A percentile compares a stretch with the other conserved stretches of the same genome.
phyloP scores from a whole-genome alignment of 108 stramenopile genomes.

The Seminavis robusta region DNA sequence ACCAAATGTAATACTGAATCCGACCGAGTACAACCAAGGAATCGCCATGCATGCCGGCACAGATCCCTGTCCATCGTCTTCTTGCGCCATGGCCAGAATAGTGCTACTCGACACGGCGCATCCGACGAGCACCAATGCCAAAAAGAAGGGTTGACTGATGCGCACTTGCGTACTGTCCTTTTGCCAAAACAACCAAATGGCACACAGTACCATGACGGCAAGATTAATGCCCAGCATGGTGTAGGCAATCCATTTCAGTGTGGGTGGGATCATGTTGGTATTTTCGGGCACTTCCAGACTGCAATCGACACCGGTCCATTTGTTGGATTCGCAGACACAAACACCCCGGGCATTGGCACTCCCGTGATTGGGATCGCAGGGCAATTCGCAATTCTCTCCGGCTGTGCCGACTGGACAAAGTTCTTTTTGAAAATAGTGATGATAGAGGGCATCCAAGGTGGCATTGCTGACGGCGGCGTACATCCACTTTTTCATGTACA shows the following conservation, averaged over 20 bases:
- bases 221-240: not conserved
- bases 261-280: not conserved
- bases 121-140: slow-evolving; percentile 3
- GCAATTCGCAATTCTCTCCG: too few relatives aligned
- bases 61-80: not conserved
- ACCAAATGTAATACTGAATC: slow-evolving; percentile 23
- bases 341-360: not conserved
- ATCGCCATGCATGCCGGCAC: slow-evolving; percentile 31
- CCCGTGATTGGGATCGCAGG: slow-evolving; percentile 12
- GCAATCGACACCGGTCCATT: slow-evolving; percentile 13
- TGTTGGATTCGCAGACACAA: slow-evolving; percentile 8
- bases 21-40: too few relatives aligned
- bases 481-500: slow-evolving; percentile 12
- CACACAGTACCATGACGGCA: not conserved
- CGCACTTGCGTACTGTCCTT: too few relatives aligned
- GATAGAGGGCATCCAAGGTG: slow-evolving; percentile 8
- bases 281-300: slow-evolving; percentile 1
- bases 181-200: slow-evolving; percentile 4
- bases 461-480: slow-evolving; percentile 3
- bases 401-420: slow-evolving; percentile 15
- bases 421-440: slow-evolving; percentile 5
- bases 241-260: slow-evolving; percentile 2
- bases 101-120: slow-evolving; percentile 2
- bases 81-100: slow-evolving; percentile 5
- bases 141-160: slow-evolving; percentile 11